These are phyloP conservation scores for Effrenium voratum DNA, from an alignment of 73 alveolate species.

Conservation along the genomic window DNA sequence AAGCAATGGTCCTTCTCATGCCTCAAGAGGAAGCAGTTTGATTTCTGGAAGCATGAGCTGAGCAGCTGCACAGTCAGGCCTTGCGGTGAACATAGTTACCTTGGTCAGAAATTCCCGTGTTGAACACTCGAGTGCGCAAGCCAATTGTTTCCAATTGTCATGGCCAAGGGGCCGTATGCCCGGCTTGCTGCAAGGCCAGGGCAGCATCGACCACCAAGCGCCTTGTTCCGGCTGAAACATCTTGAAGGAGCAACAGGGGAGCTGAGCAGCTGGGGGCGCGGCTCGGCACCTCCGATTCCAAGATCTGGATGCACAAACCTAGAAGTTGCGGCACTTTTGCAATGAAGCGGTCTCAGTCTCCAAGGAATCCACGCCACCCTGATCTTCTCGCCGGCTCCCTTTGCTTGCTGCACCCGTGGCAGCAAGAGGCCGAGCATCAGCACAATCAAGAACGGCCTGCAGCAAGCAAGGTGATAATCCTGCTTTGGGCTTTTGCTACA, in stretches of 20 bases:
- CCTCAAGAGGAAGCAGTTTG: not conserved
- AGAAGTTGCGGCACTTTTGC: not conserved
- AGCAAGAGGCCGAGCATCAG: conserved; percentile 36
- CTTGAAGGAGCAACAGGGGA: too few species aligned
- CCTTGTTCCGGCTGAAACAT: too few species aligned
- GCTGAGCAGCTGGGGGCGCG: not conserved
- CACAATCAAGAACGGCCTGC: conserved; percentile 39
- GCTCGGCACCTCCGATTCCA: conserved; percentile 99
- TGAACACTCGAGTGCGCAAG: not conserved
- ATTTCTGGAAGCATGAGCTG: not conserved
- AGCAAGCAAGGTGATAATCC: not conserved
- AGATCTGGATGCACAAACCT: conserved; percentile 98
- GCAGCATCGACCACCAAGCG: conserved; percentile 98
- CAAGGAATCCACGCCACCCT: not conserved
- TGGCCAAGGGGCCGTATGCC: conserved; percentile 56
- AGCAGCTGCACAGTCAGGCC: conserved; percentile 16
- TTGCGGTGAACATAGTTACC: conserved; percentile 98
- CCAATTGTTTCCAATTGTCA: not conserved
- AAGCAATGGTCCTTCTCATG: conserved; percentile 98
- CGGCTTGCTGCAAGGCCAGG: conserved; percentile 97
- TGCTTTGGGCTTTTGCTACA: not conserved
- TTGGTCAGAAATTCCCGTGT: conserved; percentile 20
- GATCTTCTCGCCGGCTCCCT: not conserved
- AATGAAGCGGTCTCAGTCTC: not conserved
- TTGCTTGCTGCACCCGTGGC: not conserved